Percentiles rank a stretch among this genome's conserved stretches.
These are phyloP conservation scores for Parastagonospora avenae DNA, from an alignment of 2,329 filamentous ascomycete genomes.

Conservation along the genomic window DNA sequence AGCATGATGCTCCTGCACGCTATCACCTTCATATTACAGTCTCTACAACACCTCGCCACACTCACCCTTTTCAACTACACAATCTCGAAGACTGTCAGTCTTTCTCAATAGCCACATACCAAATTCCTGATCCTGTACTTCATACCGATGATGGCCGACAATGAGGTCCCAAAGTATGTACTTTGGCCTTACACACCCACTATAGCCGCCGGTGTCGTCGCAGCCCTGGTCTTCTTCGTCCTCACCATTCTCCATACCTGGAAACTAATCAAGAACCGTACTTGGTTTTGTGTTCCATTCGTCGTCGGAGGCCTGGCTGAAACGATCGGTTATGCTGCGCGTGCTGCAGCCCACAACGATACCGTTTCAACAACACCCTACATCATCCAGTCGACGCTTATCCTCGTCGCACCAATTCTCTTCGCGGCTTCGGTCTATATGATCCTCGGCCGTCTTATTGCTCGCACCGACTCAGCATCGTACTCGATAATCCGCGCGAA, in stretches of 20 bases:
- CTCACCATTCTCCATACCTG: conserved; percentile 51
- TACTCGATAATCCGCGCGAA: conserved; percentile 50
- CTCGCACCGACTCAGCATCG: conserved; percentile 48
- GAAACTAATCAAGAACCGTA: conserved; percentile 50
- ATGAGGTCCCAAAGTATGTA: conserved; percentile 22
- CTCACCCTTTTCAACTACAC: too few relatives aligned
- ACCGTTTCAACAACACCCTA: conserved; percentile 38
- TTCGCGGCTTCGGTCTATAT: conserved; percentile 57
- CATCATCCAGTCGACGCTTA: conserved; percentile 48
- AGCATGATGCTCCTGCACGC: too few relatives aligned
- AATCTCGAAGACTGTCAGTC: neutral
- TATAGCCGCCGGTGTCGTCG: conserved; percentile 54
- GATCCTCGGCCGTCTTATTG: conserved; percentile 51
- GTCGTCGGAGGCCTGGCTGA: conserved; percentile 55
- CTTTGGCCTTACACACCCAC: conserved; percentile 53
- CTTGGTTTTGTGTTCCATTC: conserved; percentile 59
- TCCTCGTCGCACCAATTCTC: conserved; percentile 52
- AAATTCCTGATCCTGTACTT: neutral
- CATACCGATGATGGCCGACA: conserved; percentile 21
- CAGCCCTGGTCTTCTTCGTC: conserved; percentile 54
- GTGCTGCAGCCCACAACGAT: conserved; percentile 39
- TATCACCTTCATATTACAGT: too few relatives aligned
- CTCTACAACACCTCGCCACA: too few relatives aligned
- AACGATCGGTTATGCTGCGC: conserved; percentile 46
- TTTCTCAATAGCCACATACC: neutral